A percentile compares a stretch with the other conserved stretches of the same genome.
These are phyloP conservation scores for Chalciporus pseudorubinellus DNA, from an alignment of 768 basidiomycete genomes.

Conservation along the genomic window DNA sequence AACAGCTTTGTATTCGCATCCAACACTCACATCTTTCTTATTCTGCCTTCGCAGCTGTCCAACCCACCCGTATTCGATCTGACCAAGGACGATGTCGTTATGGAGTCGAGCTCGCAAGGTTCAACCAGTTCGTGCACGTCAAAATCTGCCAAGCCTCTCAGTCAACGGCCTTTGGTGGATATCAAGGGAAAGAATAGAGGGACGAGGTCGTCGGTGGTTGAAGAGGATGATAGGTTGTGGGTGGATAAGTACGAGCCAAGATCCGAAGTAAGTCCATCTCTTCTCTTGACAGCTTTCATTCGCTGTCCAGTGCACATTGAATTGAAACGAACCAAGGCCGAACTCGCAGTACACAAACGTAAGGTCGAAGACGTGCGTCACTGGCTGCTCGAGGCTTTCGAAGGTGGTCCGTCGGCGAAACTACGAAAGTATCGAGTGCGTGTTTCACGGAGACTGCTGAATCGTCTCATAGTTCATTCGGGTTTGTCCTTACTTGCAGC, in stretches of 20 bases:
- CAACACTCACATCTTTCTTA: not conserved
- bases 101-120: conserved; percentile 6
- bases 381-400: conserved; percentile 74
- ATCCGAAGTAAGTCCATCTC: conserved; percentile 44
- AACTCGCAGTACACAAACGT: conserved; percentile 74
- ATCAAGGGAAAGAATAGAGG: conserved; percentile 28
- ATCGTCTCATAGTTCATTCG: not conserved
- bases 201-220: not conserved
- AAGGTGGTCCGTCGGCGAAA: conserved; percentile 61
- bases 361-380: conserved; percentile 76
- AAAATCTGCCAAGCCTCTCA: not conserved
- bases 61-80: conserved; percentile 24
- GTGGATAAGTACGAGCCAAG: conserved; percentile 62
- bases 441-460: conserved; percentile 6
- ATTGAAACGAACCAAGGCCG: conserved; percentile 41
- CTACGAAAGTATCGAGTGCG: conserved; percentile 73
- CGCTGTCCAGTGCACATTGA: not conserved
- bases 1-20: too few relatives aligned
- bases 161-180: conserved; percentile 3
- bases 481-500: conserved; percentile 39
- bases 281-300: not conserved
- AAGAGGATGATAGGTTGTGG: conserved; percentile 48
- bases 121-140: not conserved
- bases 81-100: conserved; percentile 11
- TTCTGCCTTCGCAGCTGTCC: conserved; percentile 13